Evolutionary conservation across 768 basidiomycete genomes (phyloP).

Genomic region (Phanerochaete carnosa): DNA sequence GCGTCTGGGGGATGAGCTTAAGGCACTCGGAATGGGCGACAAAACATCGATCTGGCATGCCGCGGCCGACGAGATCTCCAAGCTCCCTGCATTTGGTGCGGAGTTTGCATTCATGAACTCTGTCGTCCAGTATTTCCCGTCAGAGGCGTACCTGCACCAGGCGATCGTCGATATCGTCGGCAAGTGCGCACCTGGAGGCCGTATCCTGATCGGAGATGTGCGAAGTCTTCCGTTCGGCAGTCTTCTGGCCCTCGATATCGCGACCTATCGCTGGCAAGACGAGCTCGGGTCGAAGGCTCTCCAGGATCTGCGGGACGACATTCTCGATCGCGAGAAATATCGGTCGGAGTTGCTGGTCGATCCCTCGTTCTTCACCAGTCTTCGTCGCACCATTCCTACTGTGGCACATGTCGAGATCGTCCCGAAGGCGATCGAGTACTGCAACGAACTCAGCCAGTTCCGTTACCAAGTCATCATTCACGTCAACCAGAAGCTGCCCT

Average conservation of each 20-base stretch:
- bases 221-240: neutral
- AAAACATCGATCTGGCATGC: neutral
- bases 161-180: neutral
- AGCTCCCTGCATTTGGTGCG: neutral
- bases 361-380: neutral
- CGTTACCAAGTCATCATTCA: neutral
- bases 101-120: neutral
- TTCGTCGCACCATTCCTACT: neutral
- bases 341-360: neutral
- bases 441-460: conserved; percentile 1
- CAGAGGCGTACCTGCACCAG: neutral
- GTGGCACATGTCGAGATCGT: neutral
- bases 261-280: neutral
- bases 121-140: neutral
- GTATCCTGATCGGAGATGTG: neutral
- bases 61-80: neutral
- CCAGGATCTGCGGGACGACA: neutral
- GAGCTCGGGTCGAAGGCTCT: neutral
- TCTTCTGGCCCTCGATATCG: neutral
- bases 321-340: neutral
- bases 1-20: neutral
- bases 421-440: neutral
- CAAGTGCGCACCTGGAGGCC: neutral
- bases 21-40: neutral
- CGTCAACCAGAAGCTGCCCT: neutral